Evolutionary conservation across 2,329 filamentous ascomycete genomes (phyloP), one percentile per base, ranked within the genome.

Genomic region (Gaeumannomyces sp.): DNA sequence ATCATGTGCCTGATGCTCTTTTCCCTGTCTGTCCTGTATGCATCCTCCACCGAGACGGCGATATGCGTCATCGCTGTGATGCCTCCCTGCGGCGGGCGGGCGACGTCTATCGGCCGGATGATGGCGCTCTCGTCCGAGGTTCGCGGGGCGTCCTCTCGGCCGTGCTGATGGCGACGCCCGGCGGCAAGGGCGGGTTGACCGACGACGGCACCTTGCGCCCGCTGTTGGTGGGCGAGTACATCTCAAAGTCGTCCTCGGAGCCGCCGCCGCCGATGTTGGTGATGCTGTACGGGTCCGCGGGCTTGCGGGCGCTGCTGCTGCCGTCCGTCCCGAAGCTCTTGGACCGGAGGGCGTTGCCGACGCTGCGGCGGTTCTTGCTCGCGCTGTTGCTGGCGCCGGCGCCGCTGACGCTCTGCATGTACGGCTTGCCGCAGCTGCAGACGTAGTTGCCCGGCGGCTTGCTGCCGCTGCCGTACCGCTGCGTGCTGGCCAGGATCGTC

Each of bases 1-100:
- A 60, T 25, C 59, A 60, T 60, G 22, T 60, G 11, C 59, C 27
- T 60, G 14, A 60, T 29, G 60, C 60, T 61, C 60, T 61, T 61
- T 22, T 61, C 60, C 60, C 27, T 45, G 33, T 27, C 33, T 4
- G 29, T 28, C 29, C 6, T 29, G 29, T 29, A 3, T 29, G 38
- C 38, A 1, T 45, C 35, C 2, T 61, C 60, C 5, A 61, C 33
- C 5, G 60, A 45, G n/a, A 61, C 38, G 60, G 33, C 27, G 33
- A 61, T 61, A 2, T 27, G 60, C 19, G 60, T 61, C n/a, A 33
- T 61, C 33, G 16, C 25, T 4, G 22, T 33, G 3, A 61, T 61
- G 19, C 7, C n/a, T 5, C 45, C 10, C 45, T 8, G 7, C 8
- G 45, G 22, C 45, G 45, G 45, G 7, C 22, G 45, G 22, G 7